Evolutionary conservation across 306 rosid species (phyloP).

Genomic region (Geum urbanum): DNA sequence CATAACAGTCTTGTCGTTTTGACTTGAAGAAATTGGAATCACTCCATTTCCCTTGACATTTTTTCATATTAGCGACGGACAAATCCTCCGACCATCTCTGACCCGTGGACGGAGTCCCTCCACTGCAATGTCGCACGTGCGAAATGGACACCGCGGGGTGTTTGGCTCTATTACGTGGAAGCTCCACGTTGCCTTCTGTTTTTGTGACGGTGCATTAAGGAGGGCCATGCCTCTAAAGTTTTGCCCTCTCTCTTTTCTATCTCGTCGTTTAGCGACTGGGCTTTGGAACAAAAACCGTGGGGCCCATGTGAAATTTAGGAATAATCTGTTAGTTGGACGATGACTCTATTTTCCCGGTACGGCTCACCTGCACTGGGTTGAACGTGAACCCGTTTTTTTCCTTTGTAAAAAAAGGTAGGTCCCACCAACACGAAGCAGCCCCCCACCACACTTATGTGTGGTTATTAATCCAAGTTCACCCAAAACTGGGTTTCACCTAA

Average conservation of each 20-base stretch:
- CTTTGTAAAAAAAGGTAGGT: too few relatives aligned
- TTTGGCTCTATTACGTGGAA: slow-evolving; percentile 8
- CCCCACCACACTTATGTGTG: too few relatives aligned
- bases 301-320: not conserved
- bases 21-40: not conserved
- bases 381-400: too few relatives aligned
- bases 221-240: not conserved
- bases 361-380: too few relatives aligned
- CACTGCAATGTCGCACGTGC: slow-evolving; percentile 7
- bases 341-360: too few relatives aligned
- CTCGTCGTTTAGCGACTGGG: slow-evolving; percentile 2
- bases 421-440: too few relatives aligned
- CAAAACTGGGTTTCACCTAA: too few relatives aligned
- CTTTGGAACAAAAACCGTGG: not conserved
- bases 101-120: slow-evolving; percentile 18
- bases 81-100: slow-evolving; percentile 30
- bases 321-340: not conserved
- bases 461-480: too few relatives aligned
- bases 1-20: not conserved
- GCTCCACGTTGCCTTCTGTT: not conserved
- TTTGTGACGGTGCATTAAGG: slow-evolving; percentile 14
- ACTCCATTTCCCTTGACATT: not conserved
- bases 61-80: slow-evolving; percentile 18
- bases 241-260: not conserved
- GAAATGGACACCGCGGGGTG: slow-evolving; percentile 2